Percentiles rank a stretch among this genome's conserved stretches.
These are phyloP conservation scores for Kwoniella mangroviensis DNA, from an alignment of 768 basidiomycete species.

Conservation along the genomic window DNA sequence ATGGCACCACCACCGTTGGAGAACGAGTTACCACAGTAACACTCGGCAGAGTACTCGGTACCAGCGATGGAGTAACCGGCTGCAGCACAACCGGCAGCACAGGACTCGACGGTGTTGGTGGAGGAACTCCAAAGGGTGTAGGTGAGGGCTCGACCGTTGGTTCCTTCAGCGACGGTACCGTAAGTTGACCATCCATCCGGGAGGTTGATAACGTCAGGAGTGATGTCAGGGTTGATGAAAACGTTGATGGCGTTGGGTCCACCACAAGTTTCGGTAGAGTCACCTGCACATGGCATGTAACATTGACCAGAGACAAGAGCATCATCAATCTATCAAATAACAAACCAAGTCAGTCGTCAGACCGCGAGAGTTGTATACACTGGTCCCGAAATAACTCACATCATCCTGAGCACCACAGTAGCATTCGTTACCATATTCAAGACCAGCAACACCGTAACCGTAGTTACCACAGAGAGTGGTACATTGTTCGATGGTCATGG, in stretches of 20 bases:
- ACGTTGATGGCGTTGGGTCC: conserved; percentile 47
- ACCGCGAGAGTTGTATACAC: no score
- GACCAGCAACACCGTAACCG: conserved; percentile 42
- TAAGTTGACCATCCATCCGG: conserved; percentile 33
- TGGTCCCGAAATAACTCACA: conserved; percentile 4
- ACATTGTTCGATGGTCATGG: conserved; percentile 38
- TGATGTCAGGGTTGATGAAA: conserved; percentile 29
- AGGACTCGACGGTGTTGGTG: conserved; percentile 32
- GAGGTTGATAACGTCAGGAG: conserved; percentile 25
- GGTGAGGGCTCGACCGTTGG: conserved; percentile 27
- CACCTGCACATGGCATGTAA: conserved; percentile 50
- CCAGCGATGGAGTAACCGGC: conserved; percentile 28
- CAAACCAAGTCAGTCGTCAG: neutral
- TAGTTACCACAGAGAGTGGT: conserved; percentile 30
- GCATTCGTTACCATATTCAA: conserved; percentile 49
- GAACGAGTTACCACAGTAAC: conserved; percentile 35
- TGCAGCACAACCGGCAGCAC: conserved; percentile 35
- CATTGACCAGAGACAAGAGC: conserved; percentile 36
- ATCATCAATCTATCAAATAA: conserved; percentile 26
- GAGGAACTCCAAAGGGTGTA: conserved; percentile 16
- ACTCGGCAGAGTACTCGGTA: conserved; percentile 32
- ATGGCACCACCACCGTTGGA: conserved; percentile 25
- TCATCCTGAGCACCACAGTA: conserved; percentile 44
- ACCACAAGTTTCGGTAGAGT: conserved; percentile 41
- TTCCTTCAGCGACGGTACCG: conserved; percentile 28